Conservation (phyloP, 805 yeast genomes). For the Candida wancherniae region DNA sequence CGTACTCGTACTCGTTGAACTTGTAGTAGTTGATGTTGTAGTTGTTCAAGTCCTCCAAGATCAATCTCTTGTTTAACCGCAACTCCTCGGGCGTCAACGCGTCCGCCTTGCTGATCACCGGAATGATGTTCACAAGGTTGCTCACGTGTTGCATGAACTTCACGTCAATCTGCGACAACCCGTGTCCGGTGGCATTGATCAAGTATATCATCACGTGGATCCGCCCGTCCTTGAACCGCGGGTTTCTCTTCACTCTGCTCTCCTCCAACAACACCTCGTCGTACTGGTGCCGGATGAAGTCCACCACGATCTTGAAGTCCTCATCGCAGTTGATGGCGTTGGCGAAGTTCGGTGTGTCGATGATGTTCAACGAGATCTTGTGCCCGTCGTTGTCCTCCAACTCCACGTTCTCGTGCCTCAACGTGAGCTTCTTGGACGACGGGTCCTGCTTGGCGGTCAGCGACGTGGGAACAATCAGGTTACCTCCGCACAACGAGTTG, state of each 20-base stretch:
- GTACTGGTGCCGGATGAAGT: slow-evolving; percentile 74
- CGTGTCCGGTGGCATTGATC: slow-evolving; percentile 45
- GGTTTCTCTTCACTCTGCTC: slow-evolving; percentile 76
- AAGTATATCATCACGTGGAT: slow-evolving; percentile 56
- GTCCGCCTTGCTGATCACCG: slow-evolving; percentile 42
- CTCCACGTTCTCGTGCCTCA: slow-evolving; percentile 79
- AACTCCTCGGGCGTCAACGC: slow-evolving; percentile 42
- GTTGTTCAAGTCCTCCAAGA: slow-evolving; percentile 69
- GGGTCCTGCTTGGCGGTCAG: slow-evolving; percentile 59
- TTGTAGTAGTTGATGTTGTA: slow-evolving; percentile 68
- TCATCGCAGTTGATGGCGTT: slow-evolving; percentile 64
- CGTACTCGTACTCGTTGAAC: slow-evolving; percentile 59
- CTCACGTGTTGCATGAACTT: slow-evolving; percentile 39
- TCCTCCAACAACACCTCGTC: slow-evolving; percentile 81
- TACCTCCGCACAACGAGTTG: slow-evolving; percentile 85
- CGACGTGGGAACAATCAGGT: slow-evolving; percentile 66
- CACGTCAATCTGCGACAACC: slow-evolving; percentile 38
- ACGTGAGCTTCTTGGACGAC: slow-evolving; percentile 43
- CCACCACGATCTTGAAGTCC: slow-evolving; percentile 66
- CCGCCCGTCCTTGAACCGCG: slow-evolving; percentile 79
- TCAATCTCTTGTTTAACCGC: slow-evolving; percentile 64
- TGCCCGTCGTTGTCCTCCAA: slow-evolving; percentile 83
- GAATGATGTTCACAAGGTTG: slow-evolving; percentile 39
- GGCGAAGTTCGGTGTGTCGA: slow-evolving; percentile 84
- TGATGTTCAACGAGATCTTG: slow-evolving; percentile 67